phyloP scores from a whole-genome alignment of 2,329 filamentous ascomycete species.

The Colletotrichum paranaense region DNA sequence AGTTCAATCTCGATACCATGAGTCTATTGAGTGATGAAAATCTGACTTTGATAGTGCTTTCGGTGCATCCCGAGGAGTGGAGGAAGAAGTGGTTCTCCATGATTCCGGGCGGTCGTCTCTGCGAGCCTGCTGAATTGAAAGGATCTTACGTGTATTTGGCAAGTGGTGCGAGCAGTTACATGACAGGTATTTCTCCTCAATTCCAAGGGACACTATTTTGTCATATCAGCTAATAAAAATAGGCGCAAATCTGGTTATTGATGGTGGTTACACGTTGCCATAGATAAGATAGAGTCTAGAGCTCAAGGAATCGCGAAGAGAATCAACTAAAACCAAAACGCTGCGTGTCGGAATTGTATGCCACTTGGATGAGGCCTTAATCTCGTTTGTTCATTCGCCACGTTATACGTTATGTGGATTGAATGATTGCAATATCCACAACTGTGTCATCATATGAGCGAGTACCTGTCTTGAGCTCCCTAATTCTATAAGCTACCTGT shows the following conservation, averaged over 20 bases:
- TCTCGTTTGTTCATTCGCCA: no score
- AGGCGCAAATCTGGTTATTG: slow-evolving; percentile 60
- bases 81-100: slow-evolving; percentile 31
- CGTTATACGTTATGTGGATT: no score
- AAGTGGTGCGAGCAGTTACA: slow-evolving; percentile 52
- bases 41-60: slow-evolving; percentile 17
- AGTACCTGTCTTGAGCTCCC: no score
- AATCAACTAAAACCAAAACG: no score
- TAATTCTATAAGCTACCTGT: no score
- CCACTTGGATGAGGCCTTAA: no score
- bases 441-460: no score
- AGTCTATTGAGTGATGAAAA: slow-evolving; percentile 75
- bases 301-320: no score
- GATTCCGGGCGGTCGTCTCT: slow-evolving; percentile 29
- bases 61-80: slow-evolving; percentile 69
- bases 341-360: no score
- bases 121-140: slow-evolving; percentile 47
- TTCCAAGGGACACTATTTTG: slow-evolving; percentile 19
- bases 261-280: slow-evolving; percentile 68
- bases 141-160: slow-evolving; percentile 67
- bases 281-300: slow-evolving; percentile 41
- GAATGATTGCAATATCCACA: no score
- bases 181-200: slow-evolving; percentile 44
- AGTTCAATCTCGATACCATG: not conserved
- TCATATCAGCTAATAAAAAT: not conserved